Base-by-base conservation (phyloP, 352 stramenopile genomes). In the Phytophthora palmivora region DNA sequence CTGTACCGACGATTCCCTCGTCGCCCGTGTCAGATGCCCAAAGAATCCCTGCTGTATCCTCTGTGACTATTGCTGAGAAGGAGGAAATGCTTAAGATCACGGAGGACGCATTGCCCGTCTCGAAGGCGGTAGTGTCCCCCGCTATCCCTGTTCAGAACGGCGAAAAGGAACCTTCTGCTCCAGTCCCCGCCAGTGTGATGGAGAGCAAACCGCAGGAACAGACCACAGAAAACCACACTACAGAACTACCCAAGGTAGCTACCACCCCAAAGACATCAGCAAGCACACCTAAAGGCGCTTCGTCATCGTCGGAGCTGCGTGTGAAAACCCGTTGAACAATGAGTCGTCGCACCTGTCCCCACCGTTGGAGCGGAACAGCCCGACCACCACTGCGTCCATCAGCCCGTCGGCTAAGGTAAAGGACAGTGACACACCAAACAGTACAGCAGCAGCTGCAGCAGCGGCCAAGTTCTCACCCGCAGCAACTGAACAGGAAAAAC, bases 281-380 rank as follows among this genome's bases (percentile, higher is more conserved):
- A 12, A 51, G 26, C 26, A 41, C 41, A 11, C n/a, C 59, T 0
- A 63, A 47, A 33, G 28, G 36, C 11, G 39, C 37, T 19, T 39
- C 28, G 21, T 53, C 54, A 24, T 62, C 63, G n/a, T 60, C 43
- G 18, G 68, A 70, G 34, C 43, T 86, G 44, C 74, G 77, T 47
- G 77, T 86, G 18, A 83, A 84, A 51, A 84, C 74, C 11, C 74
- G 24, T 55, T 63, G 46, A 74, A 74, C 24, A 63, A 64, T 9
- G 74, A 81, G 54, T 74, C 63, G 33, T 87, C 78, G 19, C 78
- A 87, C 10, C 67, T 87, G 48, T 87, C 78, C 8, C 78, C 78
- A 42, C 72, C 74, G 14, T 24, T 84, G 62, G 74, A 81, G 26
- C 67, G 67, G 19, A 80, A 67, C 57, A 87, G 68, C 37, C 73